Percentiles rank a stretch among this genome's conserved stretches.
These are phyloP conservation scores for Gracilariopsis chorda DNA, from an alignment of 23 red algal genomes.

Conservation along the genomic window DNA sequence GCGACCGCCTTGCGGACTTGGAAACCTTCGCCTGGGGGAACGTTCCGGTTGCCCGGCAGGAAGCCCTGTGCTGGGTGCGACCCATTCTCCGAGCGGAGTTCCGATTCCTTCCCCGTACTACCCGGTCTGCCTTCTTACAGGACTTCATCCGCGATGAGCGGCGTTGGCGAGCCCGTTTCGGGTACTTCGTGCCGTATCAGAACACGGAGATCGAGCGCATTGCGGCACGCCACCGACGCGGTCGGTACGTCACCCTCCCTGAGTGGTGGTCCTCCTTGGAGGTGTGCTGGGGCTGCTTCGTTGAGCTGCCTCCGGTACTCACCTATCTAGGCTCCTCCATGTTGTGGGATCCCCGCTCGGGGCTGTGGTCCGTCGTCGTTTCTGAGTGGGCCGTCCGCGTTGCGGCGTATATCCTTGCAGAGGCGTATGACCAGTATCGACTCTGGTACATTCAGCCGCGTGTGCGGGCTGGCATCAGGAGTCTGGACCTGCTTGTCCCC, in stretches of 20 bases:
- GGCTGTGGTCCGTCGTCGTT: background rate
- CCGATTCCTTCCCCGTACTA: too few relatives aligned
- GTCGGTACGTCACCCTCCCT: too few relatives aligned
- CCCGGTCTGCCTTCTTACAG: too few relatives aligned
- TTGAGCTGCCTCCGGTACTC: background rate
- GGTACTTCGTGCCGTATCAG: background rate
- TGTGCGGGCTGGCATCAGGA: background rate
- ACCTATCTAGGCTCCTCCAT: background rate
- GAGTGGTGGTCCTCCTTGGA: too few relatives aligned
- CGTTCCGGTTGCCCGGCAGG: background rate
- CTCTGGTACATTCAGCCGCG: background rate
- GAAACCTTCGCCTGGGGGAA: background rate
- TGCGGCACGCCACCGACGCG: too few relatives aligned
- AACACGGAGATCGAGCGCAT: background rate
- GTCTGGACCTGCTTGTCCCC: background rate
- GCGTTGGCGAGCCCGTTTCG: background rate
- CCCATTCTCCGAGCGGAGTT: too few relatives aligned
- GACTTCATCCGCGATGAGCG: background rate
- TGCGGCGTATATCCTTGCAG: background rate
- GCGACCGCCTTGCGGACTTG: background rate
- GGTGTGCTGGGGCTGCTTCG: background rate
- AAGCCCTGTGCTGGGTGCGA: background rate
- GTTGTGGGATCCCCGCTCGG: background rate
- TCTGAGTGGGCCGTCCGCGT: background rate
- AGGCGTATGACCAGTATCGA: constrained; percentile 4